phyloP scores from a whole-genome alignment of 2,329 filamentous ascomycete genomes.

The Colletotrichum plurivorum region DNA sequence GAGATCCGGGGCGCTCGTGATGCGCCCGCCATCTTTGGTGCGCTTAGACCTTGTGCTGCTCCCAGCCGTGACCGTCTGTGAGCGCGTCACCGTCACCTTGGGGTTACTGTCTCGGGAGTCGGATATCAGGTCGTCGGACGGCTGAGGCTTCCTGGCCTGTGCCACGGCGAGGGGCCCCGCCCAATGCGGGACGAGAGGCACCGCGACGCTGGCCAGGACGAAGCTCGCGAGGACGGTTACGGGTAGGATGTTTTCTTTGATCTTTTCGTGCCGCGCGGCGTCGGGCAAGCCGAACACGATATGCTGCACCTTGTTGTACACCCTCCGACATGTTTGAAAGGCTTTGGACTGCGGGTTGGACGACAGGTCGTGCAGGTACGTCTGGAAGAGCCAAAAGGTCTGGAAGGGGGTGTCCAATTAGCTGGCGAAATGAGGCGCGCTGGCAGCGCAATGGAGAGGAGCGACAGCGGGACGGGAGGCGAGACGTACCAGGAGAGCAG shows the following conservation, averaged over 20 bases:
- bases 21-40: constrained; percentile 61
- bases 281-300: constrained; percentile 87
- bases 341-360: constrained; percentile 81
- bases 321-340: constrained; percentile 85
- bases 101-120: constrained; percentile 62
- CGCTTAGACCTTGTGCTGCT: constrained; percentile 68
- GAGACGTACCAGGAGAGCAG: constrained; percentile 79
- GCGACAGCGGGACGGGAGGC: constrained; percentile 22
- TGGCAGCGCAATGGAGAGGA: constrained; percentile 1
- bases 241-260: constrained; percentile 85
- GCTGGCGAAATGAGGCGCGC: constrained; percentile 7
- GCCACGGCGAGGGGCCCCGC: constrained; percentile 86
- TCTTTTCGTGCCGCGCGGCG: constrained; percentile 77
- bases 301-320: constrained; percentile 91
- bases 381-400: constrained; percentile 94
- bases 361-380: constrained; percentile 86
- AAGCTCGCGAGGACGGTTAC: constrained; percentile 87
- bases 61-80: constrained; percentile 74
- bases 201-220: constrained; percentile 81
- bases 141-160: constrained; percentile 82
- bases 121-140: constrained; percentile 71
- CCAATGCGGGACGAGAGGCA: constrained; percentile 82
- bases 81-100: constrained; percentile 73
- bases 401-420: constrained; percentile 52
- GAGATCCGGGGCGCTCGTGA: constrained; percentile 60